Evolutionary conservation across 2,329 filamentous ascomycete genomes (phyloP), one percentile per base, ranked within the genome.

Genomic region (Zarea fungicola): DNA sequence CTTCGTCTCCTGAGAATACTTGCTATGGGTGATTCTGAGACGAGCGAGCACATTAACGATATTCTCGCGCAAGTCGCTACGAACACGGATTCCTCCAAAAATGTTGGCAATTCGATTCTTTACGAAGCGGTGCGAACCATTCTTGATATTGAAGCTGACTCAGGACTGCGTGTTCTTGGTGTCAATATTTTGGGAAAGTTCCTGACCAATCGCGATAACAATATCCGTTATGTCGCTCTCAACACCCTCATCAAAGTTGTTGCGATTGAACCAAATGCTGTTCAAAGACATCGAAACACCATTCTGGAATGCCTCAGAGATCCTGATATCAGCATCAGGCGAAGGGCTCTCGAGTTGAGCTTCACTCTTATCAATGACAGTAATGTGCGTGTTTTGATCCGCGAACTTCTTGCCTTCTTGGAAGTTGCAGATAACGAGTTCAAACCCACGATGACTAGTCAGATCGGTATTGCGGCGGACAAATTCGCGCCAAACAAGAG

Each of bases 101-200:
- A 99, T 57, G 93, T 99, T 35, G 93, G 93, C 54, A 99, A 99
- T 65, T 92, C 93, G 1, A 99, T 99, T 59, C 76, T 99, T 7
- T 99, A 99, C 71, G 93, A 99, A 70, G 88, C 93, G 2, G 93
- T 99, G 31, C 83, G 93, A 36, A 99, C 93, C 0, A 99, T 99
- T 57, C 82, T 99, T 42, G 93, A 99, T 58, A 97, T 99, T 47
- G 93, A 99, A 68, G 95, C 93, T 19, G 95, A 99, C 64, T 96
- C 93, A 9, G 92, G 93, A 29, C 73, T 99, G 54, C 80, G 95
- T 43, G 93, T 99, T 19, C 78, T 99, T 22, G 93, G 93, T 61
- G 93, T 99, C 58, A 99, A 99, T 65, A 99, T 99, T 56, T 81
- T 99, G 21, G 93, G 95, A 65, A 99, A 97, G 65, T 99, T 99